Conservation (phyloP, 2,329 filamentous ascomycete genomes). For the Ascochyta lentis region DNA sequence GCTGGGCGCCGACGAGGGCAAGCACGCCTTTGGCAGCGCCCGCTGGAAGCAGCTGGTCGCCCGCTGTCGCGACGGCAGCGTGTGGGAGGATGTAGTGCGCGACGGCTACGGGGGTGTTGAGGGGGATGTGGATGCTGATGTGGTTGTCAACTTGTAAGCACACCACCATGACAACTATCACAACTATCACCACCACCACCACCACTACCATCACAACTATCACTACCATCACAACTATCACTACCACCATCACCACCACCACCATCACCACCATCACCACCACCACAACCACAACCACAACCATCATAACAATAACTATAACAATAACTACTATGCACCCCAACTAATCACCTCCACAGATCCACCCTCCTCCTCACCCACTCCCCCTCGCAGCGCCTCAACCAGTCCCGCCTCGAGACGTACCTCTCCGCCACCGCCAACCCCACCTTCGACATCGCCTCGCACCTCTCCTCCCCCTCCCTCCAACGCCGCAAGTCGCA, state of each 20-base stretch:
- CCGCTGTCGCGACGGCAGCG: constrained; percentile 84
- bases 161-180: constrained; percentile 71
- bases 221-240: too few species aligned
- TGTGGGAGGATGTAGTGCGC: constrained; percentile 94
- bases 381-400: constrained; percentile 79
- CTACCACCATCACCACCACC: constrained; percentile 67
- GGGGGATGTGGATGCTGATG: constrained; percentile 90
- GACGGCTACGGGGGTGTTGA: constrained; percentile 88
- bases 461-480: constrained; percentile 62
- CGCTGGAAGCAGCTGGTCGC: constrained; percentile 83
- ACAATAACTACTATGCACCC: too few species aligned
- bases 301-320: too few species aligned
- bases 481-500: constrained; percentile 40
- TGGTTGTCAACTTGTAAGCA: constrained; percentile 90
- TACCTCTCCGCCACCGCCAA: constrained; percentile 81
- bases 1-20: constrained; percentile 87
- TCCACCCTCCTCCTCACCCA: constrained; percentile 92
- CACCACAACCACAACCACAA: too few species aligned
- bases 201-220: constrained; percentile 58
- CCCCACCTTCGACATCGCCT: constrained; percentile 74
- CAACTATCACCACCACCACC: constrained; percentile 55
- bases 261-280: constrained; percentile 67
- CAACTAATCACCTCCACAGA: constrained; percentile 53
- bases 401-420: constrained; percentile 85
- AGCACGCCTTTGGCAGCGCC: constrained; percentile 81